phyloP scores from a whole-genome alignment of 768 basidiomycete species.

The Mycena chlorophos region DNA sequence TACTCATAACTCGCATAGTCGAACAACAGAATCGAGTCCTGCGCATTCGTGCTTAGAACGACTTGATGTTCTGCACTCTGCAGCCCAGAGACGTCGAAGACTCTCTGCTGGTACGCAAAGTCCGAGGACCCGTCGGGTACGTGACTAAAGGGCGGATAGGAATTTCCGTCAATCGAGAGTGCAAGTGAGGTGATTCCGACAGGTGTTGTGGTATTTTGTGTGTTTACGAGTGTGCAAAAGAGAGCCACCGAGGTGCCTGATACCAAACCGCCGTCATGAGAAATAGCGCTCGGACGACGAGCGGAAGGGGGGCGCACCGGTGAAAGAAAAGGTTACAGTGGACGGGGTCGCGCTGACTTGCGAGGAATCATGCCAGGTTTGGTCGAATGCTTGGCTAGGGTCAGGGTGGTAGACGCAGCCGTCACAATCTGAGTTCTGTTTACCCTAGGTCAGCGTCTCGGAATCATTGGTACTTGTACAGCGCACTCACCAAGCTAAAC shows the following conservation, averaged over 20 bases:
- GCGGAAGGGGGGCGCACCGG: conserved; percentile 3
- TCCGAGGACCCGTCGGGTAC: conserved; percentile 1
- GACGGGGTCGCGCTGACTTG: background rate
- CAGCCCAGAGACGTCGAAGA: conserved; percentile 2
- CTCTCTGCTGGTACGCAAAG: conserved; percentile 1
- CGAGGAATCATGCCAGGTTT: conserved; percentile 16
- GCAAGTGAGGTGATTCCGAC: conserved; percentile 4
- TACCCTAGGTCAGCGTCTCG: too few species aligned
- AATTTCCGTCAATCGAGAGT: conserved; percentile 8
- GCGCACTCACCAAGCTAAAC: conserved; percentile 9
- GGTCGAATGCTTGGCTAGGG: background rate
- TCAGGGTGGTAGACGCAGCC: conserved; percentile 8
- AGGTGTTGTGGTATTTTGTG: background rate
- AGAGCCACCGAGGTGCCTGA: background rate
- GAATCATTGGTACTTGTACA: too few species aligned
- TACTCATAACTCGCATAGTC: conserved; percentile 16
- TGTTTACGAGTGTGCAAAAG: background rate
- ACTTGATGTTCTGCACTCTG: background rate
- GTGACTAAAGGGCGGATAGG: background rate
- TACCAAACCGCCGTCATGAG: background rate
- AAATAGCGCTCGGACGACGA: background rate
- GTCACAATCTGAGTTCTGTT: conserved; percentile 15
- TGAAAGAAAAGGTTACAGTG: conserved; percentile 13
- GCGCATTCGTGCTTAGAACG: conserved; percentile 6
- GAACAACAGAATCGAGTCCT: conserved; percentile 8